These are phyloP conservation scores for Pelargonium australe DNA, from an alignment of 441 rosid species.

Conservation along the genomic window DNA sequence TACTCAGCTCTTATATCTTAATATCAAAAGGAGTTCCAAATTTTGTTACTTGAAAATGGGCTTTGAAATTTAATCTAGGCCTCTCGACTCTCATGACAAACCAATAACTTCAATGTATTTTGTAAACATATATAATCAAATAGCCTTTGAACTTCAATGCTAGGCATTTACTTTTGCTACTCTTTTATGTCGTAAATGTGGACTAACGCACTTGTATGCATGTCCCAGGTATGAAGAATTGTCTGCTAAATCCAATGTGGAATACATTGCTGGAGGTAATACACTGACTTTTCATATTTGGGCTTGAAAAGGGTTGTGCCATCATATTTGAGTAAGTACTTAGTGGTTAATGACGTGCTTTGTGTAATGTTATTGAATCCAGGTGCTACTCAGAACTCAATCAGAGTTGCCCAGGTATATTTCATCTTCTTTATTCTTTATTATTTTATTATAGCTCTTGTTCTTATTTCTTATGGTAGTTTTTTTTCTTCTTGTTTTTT, in stretches of 20 bases:
- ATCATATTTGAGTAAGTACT: neutral
- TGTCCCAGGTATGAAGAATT: slow-evolving; percentile 71
- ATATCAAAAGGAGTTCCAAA: neutral
- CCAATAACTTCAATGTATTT: neutral
- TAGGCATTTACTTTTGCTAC: neutral
- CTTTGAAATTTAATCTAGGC: no score
- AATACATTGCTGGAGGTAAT: slow-evolving; percentile 94
- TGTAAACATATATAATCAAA: neutral
- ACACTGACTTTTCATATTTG: neutral
- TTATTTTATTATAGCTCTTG: neutral
- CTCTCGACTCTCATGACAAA: no score
- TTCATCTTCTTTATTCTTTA: neutral
- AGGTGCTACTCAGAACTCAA: slow-evolving; percentile 82
- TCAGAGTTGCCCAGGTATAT: slow-evolving; percentile 85
- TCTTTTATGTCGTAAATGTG: slow-evolving; percentile 6
- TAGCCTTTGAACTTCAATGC: neutral
- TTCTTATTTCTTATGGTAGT: neutral
- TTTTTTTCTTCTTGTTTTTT: slow-evolving; percentile 8
- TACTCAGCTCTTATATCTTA: neutral
- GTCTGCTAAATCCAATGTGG: slow-evolving; percentile 50
- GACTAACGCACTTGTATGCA: neutral
- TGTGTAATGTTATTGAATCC: slow-evolving; percentile 8
- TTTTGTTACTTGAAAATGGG: no score
- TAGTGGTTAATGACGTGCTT: slow-evolving; percentile 8
- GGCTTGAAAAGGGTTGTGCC: neutral